These are phyloP conservation scores for Byssochlamys sp. DNA, from an alignment of 2,329 filamentous ascomycete species.

Conservation along the genomic window DNA sequence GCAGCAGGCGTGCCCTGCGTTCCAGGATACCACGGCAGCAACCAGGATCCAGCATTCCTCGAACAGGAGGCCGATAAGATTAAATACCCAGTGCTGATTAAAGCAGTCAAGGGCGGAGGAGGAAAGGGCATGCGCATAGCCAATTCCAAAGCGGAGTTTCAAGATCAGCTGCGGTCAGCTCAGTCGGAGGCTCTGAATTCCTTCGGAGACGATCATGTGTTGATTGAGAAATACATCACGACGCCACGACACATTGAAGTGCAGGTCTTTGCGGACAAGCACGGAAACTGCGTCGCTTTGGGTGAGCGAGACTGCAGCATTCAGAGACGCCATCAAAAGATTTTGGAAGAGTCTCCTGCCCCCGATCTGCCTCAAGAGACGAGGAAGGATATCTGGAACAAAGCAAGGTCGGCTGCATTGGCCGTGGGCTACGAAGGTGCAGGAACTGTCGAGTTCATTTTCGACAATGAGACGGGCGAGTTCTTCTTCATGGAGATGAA, in stretches of 20 bases:
- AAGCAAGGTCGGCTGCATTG: conserved; percentile 53
- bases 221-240: conserved; percentile 60
- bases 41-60: conserved; percentile 59
- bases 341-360: conserved; percentile 57
- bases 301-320: conserved; percentile 59
- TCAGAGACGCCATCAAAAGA: conserved; percentile 57
- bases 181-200: conserved; percentile 56
- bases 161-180: conserved; percentile 52
- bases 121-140: conserved; percentile 63
- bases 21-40: conserved; percentile 81
- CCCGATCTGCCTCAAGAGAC: conserved; percentile 51
- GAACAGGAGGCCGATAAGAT: conserved; percentile 64
- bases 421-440: conserved; percentile 58
- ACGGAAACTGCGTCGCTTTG: conserved; percentile 55
- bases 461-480: conserved; percentile 56
- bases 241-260: conserved; percentile 59
- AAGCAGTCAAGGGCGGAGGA: conserved; percentile 55
- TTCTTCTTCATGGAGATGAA: conserved; percentile 69
- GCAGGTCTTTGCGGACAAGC: conserved; percentile 57
- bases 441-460: conserved; percentile 60
- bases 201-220: conserved; percentile 57
- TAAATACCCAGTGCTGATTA: conserved; percentile 55
- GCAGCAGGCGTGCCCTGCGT: conserved; percentile 91
- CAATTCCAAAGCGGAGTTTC: conserved; percentile 48
- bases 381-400: conserved; percentile 56